A percentile compares a stretch with the other conserved stretches of the same genome.
phyloP scores from a whole-genome alignment of 768 basidiomycete genomes.

The Lactarius hengduanensis region DNA sequence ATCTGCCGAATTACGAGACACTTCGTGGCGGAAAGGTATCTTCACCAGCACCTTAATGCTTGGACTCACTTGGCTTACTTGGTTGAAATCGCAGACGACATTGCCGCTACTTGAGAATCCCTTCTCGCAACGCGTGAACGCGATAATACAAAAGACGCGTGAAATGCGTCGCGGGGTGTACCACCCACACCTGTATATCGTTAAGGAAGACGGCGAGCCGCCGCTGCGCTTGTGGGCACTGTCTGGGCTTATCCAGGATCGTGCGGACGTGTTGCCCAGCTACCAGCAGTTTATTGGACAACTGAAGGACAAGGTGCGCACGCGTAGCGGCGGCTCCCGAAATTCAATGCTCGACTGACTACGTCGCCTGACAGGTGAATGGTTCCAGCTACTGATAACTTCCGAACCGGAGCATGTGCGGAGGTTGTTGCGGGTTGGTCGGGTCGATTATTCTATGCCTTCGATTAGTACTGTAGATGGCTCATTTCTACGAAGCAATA shows the following conservation, averaged over 20 bases:
- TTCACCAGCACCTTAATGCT: not conserved
- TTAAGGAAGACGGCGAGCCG: constrained; percentile 98
- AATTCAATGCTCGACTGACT: constrained; percentile 18
- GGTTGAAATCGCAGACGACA: constrained; percentile 55
- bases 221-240: constrained; percentile 94
- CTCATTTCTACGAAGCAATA: constrained; percentile 2
- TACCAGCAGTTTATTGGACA: constrained; percentile 93
- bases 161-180: constrained; percentile 93
- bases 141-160: constrained; percentile 89
- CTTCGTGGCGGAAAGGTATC: constrained; percentile 90
- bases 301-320: constrained; percentile 80
- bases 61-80: not conserved
- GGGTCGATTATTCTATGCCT: constrained; percentile 17
- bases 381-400: constrained; percentile 29
- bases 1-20: constrained; percentile 82
- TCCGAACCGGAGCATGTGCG: not conserved
- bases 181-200: constrained; percentile 90
- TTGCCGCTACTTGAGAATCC: constrained; percentile 89
- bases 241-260: constrained; percentile 91
- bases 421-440: not conserved
- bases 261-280: constrained; percentile 90
- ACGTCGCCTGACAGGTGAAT: constrained; percentile 26
- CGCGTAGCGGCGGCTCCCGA: not conserved
- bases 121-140: constrained; percentile 95
- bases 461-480: constrained; percentile 23